phyloP scores from a whole-genome alignment of 208 protist genomes.

The Vickermania spadyakhi region DNA sequence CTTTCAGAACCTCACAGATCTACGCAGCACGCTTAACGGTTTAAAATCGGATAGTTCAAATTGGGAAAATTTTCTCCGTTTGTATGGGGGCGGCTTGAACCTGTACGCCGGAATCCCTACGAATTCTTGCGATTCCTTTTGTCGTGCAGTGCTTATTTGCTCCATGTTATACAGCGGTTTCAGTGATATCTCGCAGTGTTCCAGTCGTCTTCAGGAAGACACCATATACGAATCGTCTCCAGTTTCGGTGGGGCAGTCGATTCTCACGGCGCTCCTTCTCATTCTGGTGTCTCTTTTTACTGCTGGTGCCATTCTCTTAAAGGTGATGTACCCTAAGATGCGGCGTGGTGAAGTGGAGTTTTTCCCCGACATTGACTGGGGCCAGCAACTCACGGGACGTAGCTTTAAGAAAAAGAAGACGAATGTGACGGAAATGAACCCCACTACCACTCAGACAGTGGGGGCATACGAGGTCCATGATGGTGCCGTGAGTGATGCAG shows the following conservation, averaged over 20 bases:
- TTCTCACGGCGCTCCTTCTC: slow-evolving; percentile 41
- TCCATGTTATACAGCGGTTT: slow-evolving; percentile 29
- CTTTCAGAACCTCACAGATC: slow-evolving; percentile 11
- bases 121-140: slow-evolving; percentile 24
- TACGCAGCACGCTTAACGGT: slow-evolving; percentile 9
- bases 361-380: not conserved
- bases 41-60: slow-evolving; percentile 17
- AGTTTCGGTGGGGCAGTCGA: slow-evolving; percentile 1
- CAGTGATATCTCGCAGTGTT: slow-evolving; percentile 10
- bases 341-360: slow-evolving; percentile 25
- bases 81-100: slow-evolving; percentile 31
- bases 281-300: slow-evolving; percentile 18
- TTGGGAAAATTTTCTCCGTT: slow-evolving; percentile 35
- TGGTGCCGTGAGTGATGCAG: too few relatives aligned
- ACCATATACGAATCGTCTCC: not conserved
- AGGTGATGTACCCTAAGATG: slow-evolving; percentile 17
- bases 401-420: not conserved
- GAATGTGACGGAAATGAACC: too few relatives aligned
- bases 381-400: not conserved
- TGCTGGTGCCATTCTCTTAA: slow-evolving; percentile 11
- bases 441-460: too few relatives aligned
- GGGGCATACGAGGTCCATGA: too few relatives aligned
- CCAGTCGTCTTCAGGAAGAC: not conserved
- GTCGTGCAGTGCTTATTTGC: slow-evolving; percentile 41
- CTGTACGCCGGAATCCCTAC: slow-evolving; percentile 20